phyloP scores from a whole-genome alignment of 139 green algal species.

The Coelastrella sp. region DNA sequence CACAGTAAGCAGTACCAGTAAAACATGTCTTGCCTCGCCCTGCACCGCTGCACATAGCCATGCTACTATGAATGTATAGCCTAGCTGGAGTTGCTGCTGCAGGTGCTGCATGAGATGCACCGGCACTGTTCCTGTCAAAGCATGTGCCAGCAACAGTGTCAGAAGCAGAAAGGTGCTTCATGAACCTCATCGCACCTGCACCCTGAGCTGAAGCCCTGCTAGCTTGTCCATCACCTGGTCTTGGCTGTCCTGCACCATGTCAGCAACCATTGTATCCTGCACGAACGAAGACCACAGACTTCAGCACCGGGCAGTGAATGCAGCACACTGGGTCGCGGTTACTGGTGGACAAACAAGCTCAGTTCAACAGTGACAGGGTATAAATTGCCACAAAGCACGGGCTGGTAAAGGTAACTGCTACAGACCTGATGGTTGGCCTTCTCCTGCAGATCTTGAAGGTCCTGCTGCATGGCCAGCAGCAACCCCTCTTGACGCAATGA shows the following conservation, averaged over 20 bases:
- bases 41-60: no score
- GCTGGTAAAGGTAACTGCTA: neutral
- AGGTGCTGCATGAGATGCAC: neutral
- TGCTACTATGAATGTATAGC: neutral
- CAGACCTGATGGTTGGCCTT: constrained; percentile 7
- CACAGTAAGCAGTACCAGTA: neutral
- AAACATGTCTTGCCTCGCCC: neutral
- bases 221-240: neutral
- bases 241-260: constrained; percentile 10
- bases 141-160: no score
- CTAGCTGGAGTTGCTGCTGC: neutral
- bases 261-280: neutral
- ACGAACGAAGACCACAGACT: neutral
- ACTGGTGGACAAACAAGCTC: no score
- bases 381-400: neutral
- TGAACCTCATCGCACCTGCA: constrained; percentile 10
- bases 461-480: constrained; percentile 14
- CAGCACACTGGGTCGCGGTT: no score
- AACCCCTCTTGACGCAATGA: neutral
- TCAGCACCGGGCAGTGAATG: no score
- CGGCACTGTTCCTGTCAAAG: no score
- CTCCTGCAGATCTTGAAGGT: constrained; percentile 9
- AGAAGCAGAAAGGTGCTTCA: neutral
- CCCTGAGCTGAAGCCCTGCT: constrained; percentile 27
- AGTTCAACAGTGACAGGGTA: no score